phyloP scores from a whole-genome alignment of 2,329 filamentous ascomycete genomes.

The Fusarium sp. region DNA sequence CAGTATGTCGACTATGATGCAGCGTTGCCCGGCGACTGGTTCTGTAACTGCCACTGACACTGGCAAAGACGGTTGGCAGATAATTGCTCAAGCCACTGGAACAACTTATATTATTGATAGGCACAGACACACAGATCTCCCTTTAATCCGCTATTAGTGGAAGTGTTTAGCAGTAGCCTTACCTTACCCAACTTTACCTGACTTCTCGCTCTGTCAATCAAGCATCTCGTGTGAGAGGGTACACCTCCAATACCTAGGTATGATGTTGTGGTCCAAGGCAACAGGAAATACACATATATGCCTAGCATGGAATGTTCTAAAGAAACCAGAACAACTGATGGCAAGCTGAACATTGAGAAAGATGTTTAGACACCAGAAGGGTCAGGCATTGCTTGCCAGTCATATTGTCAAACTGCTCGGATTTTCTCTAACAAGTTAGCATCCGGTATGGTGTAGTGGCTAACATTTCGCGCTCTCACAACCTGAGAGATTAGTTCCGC shows the following conservation, averaged over 20 bases:
- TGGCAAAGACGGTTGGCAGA: neutral
- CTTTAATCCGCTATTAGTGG: neutral
- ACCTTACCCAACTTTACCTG: neutral
- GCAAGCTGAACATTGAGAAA: no score
- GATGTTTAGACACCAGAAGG: no score
- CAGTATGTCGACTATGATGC: neutral
- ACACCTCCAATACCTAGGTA: neutral
- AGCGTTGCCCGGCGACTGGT: conserved; percentile 27
- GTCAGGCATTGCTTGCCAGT: no score
- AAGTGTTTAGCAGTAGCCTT: neutral
- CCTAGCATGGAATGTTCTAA: no score
- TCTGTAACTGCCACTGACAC: neutral
- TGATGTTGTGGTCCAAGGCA: neutral
- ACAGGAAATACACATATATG: no score
- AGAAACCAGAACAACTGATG: no score
- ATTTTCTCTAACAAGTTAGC: fast-evolving
- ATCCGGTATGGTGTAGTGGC: conserved; percentile 54
- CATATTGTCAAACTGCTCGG: fast-evolving
- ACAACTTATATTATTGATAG: neutral
- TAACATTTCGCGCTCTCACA: conserved; percentile 53
- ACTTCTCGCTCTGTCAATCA: neutral
- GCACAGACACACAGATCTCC: neutral
- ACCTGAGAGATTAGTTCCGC: conserved; percentile 43
- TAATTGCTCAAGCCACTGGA: neutral
- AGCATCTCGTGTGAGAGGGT: neutral